Evolutionary conservation across 331 rosid genomes (phyloP).

Genomic region (Arachis monticola): DNA sequence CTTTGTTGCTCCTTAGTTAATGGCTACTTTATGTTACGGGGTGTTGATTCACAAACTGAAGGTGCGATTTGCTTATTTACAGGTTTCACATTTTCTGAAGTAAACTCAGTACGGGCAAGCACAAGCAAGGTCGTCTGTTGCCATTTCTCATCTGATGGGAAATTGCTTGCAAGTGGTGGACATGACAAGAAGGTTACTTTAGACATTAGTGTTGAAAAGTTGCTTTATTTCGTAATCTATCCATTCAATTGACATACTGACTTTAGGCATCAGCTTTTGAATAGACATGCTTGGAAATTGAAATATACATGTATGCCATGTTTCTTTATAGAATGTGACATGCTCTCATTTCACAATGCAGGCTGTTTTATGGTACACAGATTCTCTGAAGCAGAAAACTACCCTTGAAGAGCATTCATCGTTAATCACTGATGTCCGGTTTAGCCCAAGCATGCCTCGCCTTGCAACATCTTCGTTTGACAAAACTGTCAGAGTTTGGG

Average conservation of each 20-base stretch:
- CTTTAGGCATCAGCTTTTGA: conserved; percentile 5
- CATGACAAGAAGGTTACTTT: conserved; percentile 87
- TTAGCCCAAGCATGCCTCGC: conserved; percentile 87
- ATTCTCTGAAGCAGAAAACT: conserved; percentile 70
- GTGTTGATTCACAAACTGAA: conserved; percentile 31
- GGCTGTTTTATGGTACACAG: conserved; percentile 93
- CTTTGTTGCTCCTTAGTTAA: background rate
- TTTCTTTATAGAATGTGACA: conserved; percentile 18
- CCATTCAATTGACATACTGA: conserved; percentile 20
- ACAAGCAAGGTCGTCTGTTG: conserved; percentile 75
- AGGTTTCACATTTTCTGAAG: conserved; percentile 85
- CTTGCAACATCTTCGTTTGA: conserved; percentile 97
- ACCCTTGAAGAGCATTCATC: conserved; percentile 82
- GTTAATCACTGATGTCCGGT: conserved; percentile 92
- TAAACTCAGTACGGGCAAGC: conserved; percentile 69
- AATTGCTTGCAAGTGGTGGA: conserved; percentile 94
- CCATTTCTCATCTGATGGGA: conserved; percentile 96
- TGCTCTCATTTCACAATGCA: conserved; percentile 47
- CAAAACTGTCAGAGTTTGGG: conserved; percentile 98
- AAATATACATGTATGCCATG: conserved; percentile 1
- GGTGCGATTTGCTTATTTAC: conserved; percentile 43
- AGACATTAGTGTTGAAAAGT: background rate
- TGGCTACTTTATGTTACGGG: conserved; percentile 3
- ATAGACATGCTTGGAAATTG: conserved; percentile 26
- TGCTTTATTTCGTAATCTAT: conserved; percentile 14